Conservation (phyloP, 305 asterid genomes). For the Fraxinus sp. region DNA sequence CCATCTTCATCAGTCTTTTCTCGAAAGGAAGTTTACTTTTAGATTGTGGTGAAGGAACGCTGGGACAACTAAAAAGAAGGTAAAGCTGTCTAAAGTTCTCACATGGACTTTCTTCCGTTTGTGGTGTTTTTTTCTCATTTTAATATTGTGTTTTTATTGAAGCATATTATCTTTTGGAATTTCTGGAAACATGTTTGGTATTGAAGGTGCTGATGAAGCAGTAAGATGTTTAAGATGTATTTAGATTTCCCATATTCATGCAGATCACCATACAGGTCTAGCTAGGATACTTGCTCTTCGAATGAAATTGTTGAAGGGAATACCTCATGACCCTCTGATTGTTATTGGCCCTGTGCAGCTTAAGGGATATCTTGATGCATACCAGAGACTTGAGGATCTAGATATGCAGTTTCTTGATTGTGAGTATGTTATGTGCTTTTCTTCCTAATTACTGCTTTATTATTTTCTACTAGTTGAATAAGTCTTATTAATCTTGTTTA, state of each 20-base stretch:
- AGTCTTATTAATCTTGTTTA: too few relatives aligned
- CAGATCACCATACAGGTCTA: constrained; percentile 93
- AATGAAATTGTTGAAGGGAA: constrained; percentile 54
- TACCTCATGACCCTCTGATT: constrained; percentile 64
- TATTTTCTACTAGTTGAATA: too few relatives aligned
- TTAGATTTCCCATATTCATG: constrained; percentile 97
- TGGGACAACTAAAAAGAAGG: constrained; percentile 95
- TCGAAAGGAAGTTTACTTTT: constrained; percentile 71
- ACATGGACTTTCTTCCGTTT: neutral
- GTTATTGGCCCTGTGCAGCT: constrained; percentile 88
- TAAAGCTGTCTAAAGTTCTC: constrained; percentile 19
- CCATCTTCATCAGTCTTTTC: constrained; percentile 80
- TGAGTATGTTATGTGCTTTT: constrained; percentile 17
- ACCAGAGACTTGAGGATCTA: constrained; percentile 85
- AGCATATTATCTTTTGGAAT: neutral
- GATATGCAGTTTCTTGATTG: constrained; percentile 93
- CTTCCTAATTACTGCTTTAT: too few relatives aligned
- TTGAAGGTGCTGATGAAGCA: constrained; percentile 77
- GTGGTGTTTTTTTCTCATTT: neutral
- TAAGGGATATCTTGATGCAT: constrained; percentile 82
- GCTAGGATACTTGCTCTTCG: constrained; percentile 84
- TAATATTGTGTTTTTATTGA: neutral
- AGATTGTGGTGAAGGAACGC: constrained; percentile 95
- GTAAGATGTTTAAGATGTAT: constrained; percentile 65
- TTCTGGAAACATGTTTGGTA: constrained; percentile 58